Base-by-base conservation (phyloP, 495 filamentous ascomycete species). In the Penicillium tannophilum region DNA sequence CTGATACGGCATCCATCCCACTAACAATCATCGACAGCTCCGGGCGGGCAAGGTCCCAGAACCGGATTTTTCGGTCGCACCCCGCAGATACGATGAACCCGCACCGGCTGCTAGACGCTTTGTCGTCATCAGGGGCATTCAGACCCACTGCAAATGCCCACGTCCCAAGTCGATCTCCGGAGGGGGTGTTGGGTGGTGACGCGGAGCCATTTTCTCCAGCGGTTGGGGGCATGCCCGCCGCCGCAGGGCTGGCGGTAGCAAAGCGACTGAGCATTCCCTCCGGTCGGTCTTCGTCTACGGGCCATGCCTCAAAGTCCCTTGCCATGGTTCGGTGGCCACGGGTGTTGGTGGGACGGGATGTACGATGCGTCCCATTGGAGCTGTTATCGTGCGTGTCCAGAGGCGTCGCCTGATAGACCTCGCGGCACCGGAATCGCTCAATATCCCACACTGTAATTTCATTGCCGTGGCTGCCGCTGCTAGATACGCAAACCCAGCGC, bases 361-460 rank as follows among this genome's bases (percentile, higher is more conserved):
- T 45, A 31, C 62, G 63, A 31, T 60, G 59, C 9, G 53, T 64
- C 2, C 62, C 67, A 36, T 65, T 67, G 5, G 69, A 10, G 10
- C 49, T 53, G 23, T 54, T 51, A 12, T 63, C 65, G 45, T 55
- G 57, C n/a, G 51, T 19, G 23, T 57, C 61, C 4, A 55, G 59
- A 6, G 72, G 73, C 20, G 73, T 78, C 6, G 87, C 83, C 14
- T 90, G 87, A 73, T 93, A 98, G 3, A 96, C 87, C 71, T 97
- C 93, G 59, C 91, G 84, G 63, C 95, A 98, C 56, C 88, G 82
- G 19, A 87, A 84, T 67, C 93, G 94, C 66, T 98, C 93, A 16
- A 97, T 79, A 72, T 99, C 95, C 94, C 94, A 99, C 2, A 95
- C 88, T 1, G 91, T 95, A 17, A 99, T 83, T 66, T 98, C 93